A percentile compares a stretch with the other conserved stretches of the same genome.
Evolutionary conservation across 176 grass and related monocot species (phyloP).

Genomic region (Saccharum officinarum): DNA sequence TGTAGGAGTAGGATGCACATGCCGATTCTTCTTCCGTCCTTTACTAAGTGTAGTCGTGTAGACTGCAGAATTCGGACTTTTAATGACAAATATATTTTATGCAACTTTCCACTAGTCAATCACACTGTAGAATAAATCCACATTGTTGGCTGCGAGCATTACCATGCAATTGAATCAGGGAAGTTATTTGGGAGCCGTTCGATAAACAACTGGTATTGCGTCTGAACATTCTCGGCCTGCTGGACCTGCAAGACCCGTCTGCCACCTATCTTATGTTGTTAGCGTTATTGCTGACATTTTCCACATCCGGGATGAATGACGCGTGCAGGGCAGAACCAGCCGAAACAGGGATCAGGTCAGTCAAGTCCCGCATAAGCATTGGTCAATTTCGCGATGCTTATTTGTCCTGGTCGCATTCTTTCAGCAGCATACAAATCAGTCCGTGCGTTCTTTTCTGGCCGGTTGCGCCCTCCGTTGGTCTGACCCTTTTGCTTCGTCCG

Average conservation of each 20-base stretch:
- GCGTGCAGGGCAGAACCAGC: constrained; percentile 8
- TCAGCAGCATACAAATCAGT: not conserved
- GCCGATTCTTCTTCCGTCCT: not conserved
- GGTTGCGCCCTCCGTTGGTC: not conserved
- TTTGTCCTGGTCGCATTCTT: not conserved
- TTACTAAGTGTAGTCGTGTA: not conserved
- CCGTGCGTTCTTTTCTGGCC: not conserved
- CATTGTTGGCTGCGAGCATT: not conserved
- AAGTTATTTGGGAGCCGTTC: not conserved
- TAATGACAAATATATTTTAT: not conserved
- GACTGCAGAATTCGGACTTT: not conserved
- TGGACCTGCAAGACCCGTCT: constrained; percentile 6
- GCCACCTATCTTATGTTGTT: not conserved
- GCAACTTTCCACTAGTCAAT: constrained; percentile 2
- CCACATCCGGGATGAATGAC: constrained; percentile 9
- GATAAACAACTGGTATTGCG: not conserved
- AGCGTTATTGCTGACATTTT: constrained; percentile 3
- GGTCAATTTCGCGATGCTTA: constrained; percentile 5
- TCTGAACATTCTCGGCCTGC: constrained; percentile 20
- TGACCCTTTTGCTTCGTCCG: not conserved
- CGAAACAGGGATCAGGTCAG: not conserved
- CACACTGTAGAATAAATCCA: not conserved
- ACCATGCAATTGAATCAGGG: not conserved
- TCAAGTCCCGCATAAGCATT: not conserved
- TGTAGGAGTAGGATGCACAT: constrained; percentile 4